These are phyloP conservation scores for Fusarium guadeloupense DNA, from an alignment of 2,329 filamentous ascomycete genomes.

Conservation along the genomic window DNA sequence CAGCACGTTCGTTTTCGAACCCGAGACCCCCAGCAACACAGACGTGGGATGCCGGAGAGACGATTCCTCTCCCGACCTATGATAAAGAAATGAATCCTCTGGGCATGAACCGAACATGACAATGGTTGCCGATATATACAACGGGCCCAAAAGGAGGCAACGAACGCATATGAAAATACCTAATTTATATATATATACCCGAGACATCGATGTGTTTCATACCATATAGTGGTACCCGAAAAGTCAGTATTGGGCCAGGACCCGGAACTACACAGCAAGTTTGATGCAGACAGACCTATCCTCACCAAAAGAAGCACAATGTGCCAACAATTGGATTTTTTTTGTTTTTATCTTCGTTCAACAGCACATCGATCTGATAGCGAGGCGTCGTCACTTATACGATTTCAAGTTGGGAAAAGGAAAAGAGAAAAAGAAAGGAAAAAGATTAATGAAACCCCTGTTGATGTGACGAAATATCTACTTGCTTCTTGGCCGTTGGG, in stretches of 20 bases:
- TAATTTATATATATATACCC: conserved; percentile 24
- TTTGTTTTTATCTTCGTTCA: conserved; percentile 26
- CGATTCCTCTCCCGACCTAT: conserved; percentile 48
- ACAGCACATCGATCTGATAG: conserved; percentile 19
- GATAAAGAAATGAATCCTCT: conserved; percentile 62
- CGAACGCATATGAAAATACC: conserved; percentile 11
- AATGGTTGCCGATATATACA: background rate
- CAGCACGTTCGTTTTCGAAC: conserved; percentile 65
- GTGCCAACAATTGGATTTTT: conserved; percentile 21
- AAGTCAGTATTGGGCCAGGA: background rate
- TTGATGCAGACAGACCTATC: background rate
- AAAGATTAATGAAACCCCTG: background rate
- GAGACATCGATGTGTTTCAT: background rate
- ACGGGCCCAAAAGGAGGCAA: conserved; percentile 7
- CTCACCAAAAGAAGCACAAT: background rate
- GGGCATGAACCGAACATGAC: conserved; percentile 65
- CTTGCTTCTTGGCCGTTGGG: background rate
- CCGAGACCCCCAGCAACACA: conserved; percentile 57
- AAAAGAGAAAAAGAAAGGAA: background rate
- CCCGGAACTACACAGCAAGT: conserved; percentile 4
- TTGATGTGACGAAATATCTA: background rate
- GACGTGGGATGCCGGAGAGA: conserved; percentile 56
- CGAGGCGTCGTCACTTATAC: conserved; percentile 26
- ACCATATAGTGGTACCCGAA: background rate
- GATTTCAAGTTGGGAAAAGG: conserved; percentile 1